These are phyloP conservation scores for Leishmania tropica DNA, from an alignment of 208 protist genomes.

Conservation along the genomic window DNA sequence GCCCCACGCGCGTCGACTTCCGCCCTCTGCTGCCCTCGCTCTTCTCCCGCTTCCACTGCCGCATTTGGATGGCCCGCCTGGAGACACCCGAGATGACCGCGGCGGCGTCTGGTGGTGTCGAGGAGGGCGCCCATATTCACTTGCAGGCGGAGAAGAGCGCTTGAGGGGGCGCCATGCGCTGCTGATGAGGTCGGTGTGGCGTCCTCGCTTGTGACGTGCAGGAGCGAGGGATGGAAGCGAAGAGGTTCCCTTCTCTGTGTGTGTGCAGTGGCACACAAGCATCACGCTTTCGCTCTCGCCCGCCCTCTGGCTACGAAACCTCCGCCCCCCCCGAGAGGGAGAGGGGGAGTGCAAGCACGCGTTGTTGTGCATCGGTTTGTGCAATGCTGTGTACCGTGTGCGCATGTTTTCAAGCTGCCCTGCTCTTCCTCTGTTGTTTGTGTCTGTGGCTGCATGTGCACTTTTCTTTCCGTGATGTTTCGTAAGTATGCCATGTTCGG, in stretches of 20 bases:
- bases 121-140: neutral
- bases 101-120: neutral
- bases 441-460: no score
- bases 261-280: neutral
- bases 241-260: neutral
- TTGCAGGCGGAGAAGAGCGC: neutral
- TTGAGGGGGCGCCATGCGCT: neutral
- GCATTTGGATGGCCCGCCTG: constrained; percentile 79
- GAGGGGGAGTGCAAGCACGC: neutral
- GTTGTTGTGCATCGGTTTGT: neutral
- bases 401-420: neutral
- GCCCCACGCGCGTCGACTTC: constrained; percentile 78
- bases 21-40: constrained; percentile 69
- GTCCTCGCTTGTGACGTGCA: neutral
- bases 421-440: no score
- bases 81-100: neutral
- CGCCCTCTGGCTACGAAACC: neutral
- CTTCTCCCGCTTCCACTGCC: constrained; percentile 81
- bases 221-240: neutral
- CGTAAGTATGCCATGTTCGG: no score
- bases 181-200: neutral
- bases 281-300: neutral
- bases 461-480: no score
- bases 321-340: no score
- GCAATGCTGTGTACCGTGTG: neutral